These are phyloP conservation scores for Pilatotrama ljubarskyi DNA, from an alignment of 768 basidiomycete genomes.

Conservation along the genomic window DNA sequence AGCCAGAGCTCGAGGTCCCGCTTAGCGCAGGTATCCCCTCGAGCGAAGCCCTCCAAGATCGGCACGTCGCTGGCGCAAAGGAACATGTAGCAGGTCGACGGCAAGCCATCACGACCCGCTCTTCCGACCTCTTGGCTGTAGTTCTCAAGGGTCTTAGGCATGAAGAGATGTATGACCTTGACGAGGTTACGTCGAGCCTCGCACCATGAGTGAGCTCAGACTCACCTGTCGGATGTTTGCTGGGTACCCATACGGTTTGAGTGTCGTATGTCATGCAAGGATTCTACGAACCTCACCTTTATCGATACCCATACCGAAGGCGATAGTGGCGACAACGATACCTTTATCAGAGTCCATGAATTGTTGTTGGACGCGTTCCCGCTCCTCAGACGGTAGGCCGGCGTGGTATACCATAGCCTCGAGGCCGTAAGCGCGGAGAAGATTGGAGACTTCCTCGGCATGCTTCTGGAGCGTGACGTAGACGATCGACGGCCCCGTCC, in stretches of 20 bases:
- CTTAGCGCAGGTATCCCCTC: conserved; percentile 48
- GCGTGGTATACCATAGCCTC: conserved; percentile 44
- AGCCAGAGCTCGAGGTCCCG: conserved; percentile 42
- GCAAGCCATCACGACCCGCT: conserved; percentile 44
- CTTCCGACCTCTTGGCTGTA: conserved; percentile 49
- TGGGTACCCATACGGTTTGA: background rate
- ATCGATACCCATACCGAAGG: conserved; percentile 51
- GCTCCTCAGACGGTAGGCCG: conserved; percentile 37
- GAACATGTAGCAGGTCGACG: conserved; percentile 47
- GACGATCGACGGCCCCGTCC: conserved; percentile 45
- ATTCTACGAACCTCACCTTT: conserved; percentile 28
- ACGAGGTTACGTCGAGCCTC: background rate
- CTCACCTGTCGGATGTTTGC: conserved; percentile 39
- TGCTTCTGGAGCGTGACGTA: conserved; percentile 48
- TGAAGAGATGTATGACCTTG: conserved; percentile 42
- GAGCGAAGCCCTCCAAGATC: conserved; percentile 47
- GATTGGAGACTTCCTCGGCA: conserved; percentile 38
- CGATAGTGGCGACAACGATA: conserved; percentile 47
- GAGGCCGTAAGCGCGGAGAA: conserved; percentile 30
- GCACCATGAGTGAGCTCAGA: background rate
- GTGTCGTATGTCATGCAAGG: background rate
- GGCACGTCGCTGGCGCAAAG: conserved; percentile 45
- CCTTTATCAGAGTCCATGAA: conserved; percentile 42
- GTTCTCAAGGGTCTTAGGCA: conserved; percentile 49
- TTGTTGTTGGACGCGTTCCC: conserved; percentile 37